Percentiles rank a stretch among this genome's conserved stretches.
These are phyloP conservation scores for Iris pallida DNA, from an alignment of 116 monocot species.

Conservation along the genomic window DNA sequence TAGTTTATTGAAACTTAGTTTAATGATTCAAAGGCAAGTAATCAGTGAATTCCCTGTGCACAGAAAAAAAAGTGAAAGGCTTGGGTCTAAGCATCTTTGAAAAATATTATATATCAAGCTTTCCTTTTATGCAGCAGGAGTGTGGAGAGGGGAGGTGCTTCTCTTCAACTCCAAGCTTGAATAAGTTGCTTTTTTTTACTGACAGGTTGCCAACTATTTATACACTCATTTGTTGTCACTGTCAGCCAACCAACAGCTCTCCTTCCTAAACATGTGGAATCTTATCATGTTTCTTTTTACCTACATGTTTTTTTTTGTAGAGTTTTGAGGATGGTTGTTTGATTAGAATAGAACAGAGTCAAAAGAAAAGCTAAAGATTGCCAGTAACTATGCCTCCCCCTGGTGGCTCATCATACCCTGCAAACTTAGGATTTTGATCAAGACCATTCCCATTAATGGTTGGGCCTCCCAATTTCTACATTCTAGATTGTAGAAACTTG, in stretches of 20 bases:
- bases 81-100: neutral
- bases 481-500: too few relatives aligned
- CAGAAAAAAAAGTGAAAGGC: neutral
- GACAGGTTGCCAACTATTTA: conserved; percentile 55
- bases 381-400: too few relatives aligned
- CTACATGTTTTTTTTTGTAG: conserved; percentile 25
- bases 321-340: too few relatives aligned
- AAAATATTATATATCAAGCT: conserved; percentile 4
- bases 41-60: neutral
- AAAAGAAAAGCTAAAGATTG: too few relatives aligned
- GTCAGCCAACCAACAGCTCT: conserved; percentile 34
- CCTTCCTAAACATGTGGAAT: conserved; percentile 35
- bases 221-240: conserved; percentile 33
- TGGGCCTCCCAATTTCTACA: too few relatives aligned
- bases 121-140: conserved; percentile 16
- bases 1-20: conserved; percentile 11
- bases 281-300: conserved; percentile 33
- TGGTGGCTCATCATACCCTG: too few relatives aligned
- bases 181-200: conserved; percentile 27
- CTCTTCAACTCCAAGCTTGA: conserved; percentile 58
- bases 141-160: too few relatives aligned
- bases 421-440: too few relatives aligned
- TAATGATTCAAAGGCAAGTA: conserved; percentile 8
- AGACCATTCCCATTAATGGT: too few relatives aligned
- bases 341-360: too few relatives aligned